Evolutionary conservation across 1,284 basidiomycete species (phyloP).

Genomic region (Singerocomus inundabilis): DNA sequence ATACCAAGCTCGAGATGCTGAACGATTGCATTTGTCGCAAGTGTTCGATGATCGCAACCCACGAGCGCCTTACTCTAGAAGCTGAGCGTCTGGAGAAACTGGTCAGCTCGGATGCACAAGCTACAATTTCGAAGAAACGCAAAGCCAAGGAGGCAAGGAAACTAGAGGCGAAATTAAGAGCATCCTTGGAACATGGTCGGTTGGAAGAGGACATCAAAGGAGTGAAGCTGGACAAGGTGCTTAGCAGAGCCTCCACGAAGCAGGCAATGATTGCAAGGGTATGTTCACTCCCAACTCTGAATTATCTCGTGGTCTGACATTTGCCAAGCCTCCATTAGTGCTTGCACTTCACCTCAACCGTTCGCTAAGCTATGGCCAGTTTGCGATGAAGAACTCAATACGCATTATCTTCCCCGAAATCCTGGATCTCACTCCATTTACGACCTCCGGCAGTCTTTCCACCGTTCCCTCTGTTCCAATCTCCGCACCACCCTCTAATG

Average conservation of each 20-base stretch:
- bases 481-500: constrained; percentile 50
- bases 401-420: constrained; percentile 80
- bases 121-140: constrained; percentile 67
- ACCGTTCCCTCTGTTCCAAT: constrained; percentile 64
- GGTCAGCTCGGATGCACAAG: constrained; percentile 39
- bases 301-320: constrained; percentile 16
- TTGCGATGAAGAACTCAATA: constrained; percentile 79
- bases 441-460: constrained; percentile 73
- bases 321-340: constrained; percentile 70
- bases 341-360: constrained; percentile 86
- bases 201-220: constrained; percentile 80
- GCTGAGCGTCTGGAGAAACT: constrained; percentile 52
- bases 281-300: constrained; percentile 17
- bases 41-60: constrained; percentile 75
- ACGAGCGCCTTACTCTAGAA: constrained; percentile 57
- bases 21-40: constrained; percentile 83
- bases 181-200: constrained; percentile 68
- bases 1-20: constrained; percentile 78
- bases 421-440: constrained; percentile 83
- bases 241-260: constrained; percentile 76
- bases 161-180: constrained; percentile 57
- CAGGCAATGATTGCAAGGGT: constrained; percentile 86
- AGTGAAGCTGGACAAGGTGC: constrained; percentile 70
- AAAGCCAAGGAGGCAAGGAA: constrained; percentile 66
- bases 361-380: constrained; percentile 74